Percentiles rank a stretch among this genome's conserved stretches.
Conservation (phyloP, 2,329 filamentous ascomycete genomes). For the Aureobasidium sp. region DNA sequence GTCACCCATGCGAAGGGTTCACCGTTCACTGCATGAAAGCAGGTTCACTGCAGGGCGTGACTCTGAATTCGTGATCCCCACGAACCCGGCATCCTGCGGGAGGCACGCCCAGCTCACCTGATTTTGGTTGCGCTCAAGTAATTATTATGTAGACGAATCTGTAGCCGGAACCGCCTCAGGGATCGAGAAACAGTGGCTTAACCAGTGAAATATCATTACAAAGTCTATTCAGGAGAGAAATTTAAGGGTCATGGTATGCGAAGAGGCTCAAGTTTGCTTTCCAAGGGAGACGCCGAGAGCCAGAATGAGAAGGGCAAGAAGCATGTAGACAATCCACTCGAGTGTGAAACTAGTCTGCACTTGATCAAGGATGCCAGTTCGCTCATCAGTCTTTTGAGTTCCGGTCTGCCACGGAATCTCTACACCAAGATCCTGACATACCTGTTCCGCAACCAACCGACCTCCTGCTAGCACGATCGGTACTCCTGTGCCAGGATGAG, state of each 20-base stretch:
- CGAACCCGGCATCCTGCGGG: neutral
- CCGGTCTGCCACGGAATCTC: slow-evolving; percentile 35
- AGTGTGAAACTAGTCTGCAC: neutral
- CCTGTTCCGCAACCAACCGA: slow-evolving; percentile 53
- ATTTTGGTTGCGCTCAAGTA: neutral
- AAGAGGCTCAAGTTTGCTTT: slow-evolving; percentile 5
- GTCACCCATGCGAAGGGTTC: neutral
- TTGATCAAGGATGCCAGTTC: slow-evolving; percentile 6
- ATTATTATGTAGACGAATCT: neutral
- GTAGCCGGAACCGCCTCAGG: neutral
- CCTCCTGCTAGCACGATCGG: slow-evolving; percentile 66
- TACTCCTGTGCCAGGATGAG: slow-evolving; percentile 69
- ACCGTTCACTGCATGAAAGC: neutral
- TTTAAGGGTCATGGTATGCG: neutral
- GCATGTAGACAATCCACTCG: slow-evolving; percentile 5
- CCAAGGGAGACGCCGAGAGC: neutral
- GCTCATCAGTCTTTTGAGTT: slow-evolving; percentile 1
- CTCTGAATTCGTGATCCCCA: neutral
- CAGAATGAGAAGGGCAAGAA: slow-evolving; percentile 5
- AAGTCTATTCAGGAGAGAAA: neutral
- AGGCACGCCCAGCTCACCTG: neutral
- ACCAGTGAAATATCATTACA: neutral
- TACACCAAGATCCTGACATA: slow-evolving; percentile 37
- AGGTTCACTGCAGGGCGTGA: neutral
- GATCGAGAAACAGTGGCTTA: neutral